A percentile compares a stretch with the other conserved stretches of the same genome.
Evolutionary conservation across 352 stramenopile genomes (phyloP).

Genomic region (Blastocystis sp.): DNA sequence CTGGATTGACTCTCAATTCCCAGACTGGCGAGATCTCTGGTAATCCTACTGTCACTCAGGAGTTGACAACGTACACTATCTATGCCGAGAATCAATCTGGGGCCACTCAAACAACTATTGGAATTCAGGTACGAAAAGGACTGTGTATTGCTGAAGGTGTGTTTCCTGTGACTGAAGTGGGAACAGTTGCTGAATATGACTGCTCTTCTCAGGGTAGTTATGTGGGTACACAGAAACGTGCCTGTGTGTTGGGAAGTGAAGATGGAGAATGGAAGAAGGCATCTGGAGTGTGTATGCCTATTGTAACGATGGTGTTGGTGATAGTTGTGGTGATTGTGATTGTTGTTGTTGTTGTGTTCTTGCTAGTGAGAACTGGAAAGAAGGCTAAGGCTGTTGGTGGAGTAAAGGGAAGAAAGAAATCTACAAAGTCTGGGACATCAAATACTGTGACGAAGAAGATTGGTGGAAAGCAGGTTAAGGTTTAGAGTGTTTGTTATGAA

Average conservation of each 20-base stretch:
- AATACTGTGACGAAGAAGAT: too few species aligned
- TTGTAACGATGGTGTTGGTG: background rate
- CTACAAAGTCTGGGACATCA: too few species aligned
- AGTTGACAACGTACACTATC: background rate
- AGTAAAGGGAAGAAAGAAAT: slow-evolving; percentile 7
- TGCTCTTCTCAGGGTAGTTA: background rate
- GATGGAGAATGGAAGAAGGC: slow-evolving; percentile 20
- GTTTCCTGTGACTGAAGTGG: background rate
- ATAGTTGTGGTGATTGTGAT: background rate
- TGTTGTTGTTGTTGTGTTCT: background rate
- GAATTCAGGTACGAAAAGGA: background rate
- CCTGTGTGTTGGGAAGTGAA: background rate
- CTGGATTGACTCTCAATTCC: background rate
- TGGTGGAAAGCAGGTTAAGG: too few species aligned
- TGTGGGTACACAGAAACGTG: background rate
- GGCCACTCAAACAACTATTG: background rate
- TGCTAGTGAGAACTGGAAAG: background rate
- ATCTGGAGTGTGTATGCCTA: background rate
- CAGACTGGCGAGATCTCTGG: slow-evolving; percentile 29
- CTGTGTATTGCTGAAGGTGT: background rate
- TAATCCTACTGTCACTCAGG: background rate
- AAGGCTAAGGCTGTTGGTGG: background rate
- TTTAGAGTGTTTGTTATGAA: too few species aligned
- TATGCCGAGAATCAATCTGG: background rate
- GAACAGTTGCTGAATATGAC: background rate